Evolutionary conservation across 345 rosid genomes (phyloP), one percentile per base, ranked within the genome.

Genomic region (Linum tenue): DNA sequence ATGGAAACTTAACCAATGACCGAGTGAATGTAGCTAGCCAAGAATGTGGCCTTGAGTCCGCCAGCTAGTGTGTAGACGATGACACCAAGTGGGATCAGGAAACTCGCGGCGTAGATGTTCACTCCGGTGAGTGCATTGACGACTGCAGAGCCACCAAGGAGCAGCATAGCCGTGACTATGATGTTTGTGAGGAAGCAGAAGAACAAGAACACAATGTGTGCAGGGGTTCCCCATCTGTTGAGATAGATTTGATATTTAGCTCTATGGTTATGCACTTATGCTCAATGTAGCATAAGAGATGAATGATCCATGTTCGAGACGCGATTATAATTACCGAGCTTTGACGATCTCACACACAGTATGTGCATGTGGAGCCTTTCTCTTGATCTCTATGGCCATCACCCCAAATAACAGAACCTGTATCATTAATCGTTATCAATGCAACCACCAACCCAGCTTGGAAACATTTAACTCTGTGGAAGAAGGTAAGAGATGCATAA

Each of bases 351-450:
- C 98, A 39, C 98, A 91, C 37, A 92, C 86, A 0, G 98, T 89
- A 67, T 92, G 98, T 40, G 96, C 98, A 70, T 86, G 67, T 9
- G 98, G 95, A 78, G 98, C 98, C 67, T 92, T 92, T 78, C 98
- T 69, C 78, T 92, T 92, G 70, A 92, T 87, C 83, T 92, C 98
- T 68, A 92, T 92, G 0, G 98, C 98, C 92, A 92, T 89, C 16
- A 92, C 73, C 57, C 98, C 98, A 70, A 92, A 89, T 76, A 92
- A 78, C 15, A 89, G 80, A 35, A 92, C 95, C 98, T 90, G 31
- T 1, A 22, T 22, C 31, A 22, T 22, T 22, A 22, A 22, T 22
- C 31, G 1, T 0, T 22, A 0, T 22, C 31, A 22, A 22, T 22
- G 31, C 31, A 22, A 1, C 31, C 31, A 1, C 31, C 31, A 22